These are phyloP conservation scores for Xerocomus nothofagi DNA, from an alignment of 1,284 basidiomycete genomes.

Conservation along the genomic window DNA sequence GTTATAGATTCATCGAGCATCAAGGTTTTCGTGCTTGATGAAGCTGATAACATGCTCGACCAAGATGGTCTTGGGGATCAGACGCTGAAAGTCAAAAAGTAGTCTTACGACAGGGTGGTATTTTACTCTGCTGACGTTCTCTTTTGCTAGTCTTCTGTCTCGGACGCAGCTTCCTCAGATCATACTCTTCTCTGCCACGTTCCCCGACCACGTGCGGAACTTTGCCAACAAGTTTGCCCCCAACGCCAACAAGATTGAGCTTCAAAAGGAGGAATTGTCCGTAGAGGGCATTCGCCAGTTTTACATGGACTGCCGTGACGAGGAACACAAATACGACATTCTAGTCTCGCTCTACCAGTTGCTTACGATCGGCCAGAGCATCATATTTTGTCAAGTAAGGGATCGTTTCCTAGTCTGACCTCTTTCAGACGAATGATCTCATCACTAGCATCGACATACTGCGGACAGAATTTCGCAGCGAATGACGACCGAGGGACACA, in stretches of 20 bases:
- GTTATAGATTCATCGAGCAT: constrained; percentile 80
- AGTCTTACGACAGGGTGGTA: background rate
- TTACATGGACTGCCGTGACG: constrained; percentile 92
- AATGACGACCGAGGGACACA: constrained; percentile 94
- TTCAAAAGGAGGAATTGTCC: constrained; percentile 92
- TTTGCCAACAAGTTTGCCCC: constrained; percentile 95
- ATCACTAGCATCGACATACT: constrained; percentile 75
- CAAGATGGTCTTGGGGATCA: constrained; percentile 97
- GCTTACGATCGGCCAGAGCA: constrained; percentile 94
- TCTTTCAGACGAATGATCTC: constrained; percentile 5
- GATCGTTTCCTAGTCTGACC: background rate
- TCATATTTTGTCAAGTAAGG: constrained; percentile 91
- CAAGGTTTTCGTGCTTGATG: constrained; percentile 95
- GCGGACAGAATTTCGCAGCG: constrained; percentile 91
- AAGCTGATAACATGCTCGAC: constrained; percentile 99
- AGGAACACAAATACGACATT: constrained; percentile 95
- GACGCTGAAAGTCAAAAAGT: constrained; percentile 92
- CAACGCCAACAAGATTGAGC: constrained; percentile 93
- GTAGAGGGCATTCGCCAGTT: constrained; percentile 97
- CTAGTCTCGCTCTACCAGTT: constrained; percentile 89
- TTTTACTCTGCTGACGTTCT: constrained; percentile 9
- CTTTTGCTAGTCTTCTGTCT: constrained; percentile 59
- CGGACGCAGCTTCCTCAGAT: constrained; percentile 68
- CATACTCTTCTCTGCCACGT: constrained; percentile 97
- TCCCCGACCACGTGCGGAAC: constrained; percentile 88